A percentile compares a stretch with the other conserved stretches of the same genome.
phyloP scores from a whole-genome alignment of 2,329 filamentous ascomycete species.

The Xylaria digitata region DNA sequence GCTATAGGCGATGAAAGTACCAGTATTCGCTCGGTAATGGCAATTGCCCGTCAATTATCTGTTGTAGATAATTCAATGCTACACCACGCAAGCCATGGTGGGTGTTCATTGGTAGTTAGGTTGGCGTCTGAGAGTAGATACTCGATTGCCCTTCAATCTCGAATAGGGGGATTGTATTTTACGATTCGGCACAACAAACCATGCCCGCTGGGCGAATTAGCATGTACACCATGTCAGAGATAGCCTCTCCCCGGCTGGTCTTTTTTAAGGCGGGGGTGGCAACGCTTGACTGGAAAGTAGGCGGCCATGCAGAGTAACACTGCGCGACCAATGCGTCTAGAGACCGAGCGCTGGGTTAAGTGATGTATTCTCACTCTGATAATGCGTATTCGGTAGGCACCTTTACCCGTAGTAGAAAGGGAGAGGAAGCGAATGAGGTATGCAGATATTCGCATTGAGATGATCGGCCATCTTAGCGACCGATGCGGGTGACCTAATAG shows the following conservation, averaged over 20 bases:
- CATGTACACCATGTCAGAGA: background rate
- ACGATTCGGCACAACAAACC: background rate
- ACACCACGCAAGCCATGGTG: background rate
- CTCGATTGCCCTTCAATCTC: background rate
- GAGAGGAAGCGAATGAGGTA: background rate
- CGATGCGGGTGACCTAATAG: slow-evolving; percentile 1
- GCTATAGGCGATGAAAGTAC: background rate
- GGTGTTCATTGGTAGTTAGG: background rate
- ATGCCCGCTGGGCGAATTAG: background rate
- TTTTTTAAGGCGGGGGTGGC: background rate
- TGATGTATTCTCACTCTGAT: background rate
- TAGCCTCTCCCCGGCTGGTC: background rate
- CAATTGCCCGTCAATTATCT: background rate
- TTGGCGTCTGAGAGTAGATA: background rate
- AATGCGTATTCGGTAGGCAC: background rate
- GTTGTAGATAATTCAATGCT: background rate
- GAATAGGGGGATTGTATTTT: background rate
- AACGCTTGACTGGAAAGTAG: background rate
- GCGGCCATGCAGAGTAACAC: background rate
- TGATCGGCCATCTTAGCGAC: slow-evolving; percentile 2
- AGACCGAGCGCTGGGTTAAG: background rate
- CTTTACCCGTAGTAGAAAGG: background rate
- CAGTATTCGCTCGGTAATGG: background rate
- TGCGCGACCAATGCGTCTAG: background rate
- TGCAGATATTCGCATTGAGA: background rate